phyloP scores from a whole-genome alignment of 306 rosid species.

The Cicer arietinum region DNA sequence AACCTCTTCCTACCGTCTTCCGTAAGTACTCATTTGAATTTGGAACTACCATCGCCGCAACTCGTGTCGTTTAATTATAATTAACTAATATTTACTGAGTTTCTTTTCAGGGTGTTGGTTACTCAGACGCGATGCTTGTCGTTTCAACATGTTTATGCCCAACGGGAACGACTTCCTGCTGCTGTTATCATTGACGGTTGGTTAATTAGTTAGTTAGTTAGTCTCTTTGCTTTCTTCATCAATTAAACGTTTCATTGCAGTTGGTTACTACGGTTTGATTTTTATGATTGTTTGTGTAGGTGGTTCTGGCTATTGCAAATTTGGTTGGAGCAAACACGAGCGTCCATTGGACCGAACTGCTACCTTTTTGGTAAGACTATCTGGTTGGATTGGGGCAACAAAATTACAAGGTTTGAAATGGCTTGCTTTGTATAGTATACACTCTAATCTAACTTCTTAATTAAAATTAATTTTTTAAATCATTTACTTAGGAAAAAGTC shows the following conservation, averaged over 20 bases:
- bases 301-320: conserved; percentile 97
- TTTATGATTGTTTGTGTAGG: conserved; percentile 49
- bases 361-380: conserved; percentile 71
- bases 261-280: not conserved
- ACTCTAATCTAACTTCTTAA: not conserved
- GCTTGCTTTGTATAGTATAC: not conserved
- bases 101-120: conserved; percentile 6
- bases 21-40: conserved; percentile 47
- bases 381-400: not conserved
- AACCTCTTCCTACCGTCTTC: conserved; percentile 60
- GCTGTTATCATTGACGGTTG: conserved; percentile 82
- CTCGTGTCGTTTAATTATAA: not conserved
- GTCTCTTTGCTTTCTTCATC: too few species aligned
- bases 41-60: not conserved
- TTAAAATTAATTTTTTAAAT: not conserved
- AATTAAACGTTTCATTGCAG: too few species aligned
- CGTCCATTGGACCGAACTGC: conserved; percentile 72
- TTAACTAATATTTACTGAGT: not conserved
- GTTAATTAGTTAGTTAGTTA: conserved; percentile 23
- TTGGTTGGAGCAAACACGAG: conserved; percentile 78
- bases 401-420: not conserved
- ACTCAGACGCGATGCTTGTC: conserved; percentile 52
- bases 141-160: conserved; percentile 63
- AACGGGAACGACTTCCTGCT: conserved; percentile 67
- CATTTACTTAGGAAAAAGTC: not conserved